Evolutionary conservation across 371 early-diverging fungal genomes (phyloP), one percentile per base, ranked within the genome.

Genomic region (Syncephalis plumigaleata): DNA sequence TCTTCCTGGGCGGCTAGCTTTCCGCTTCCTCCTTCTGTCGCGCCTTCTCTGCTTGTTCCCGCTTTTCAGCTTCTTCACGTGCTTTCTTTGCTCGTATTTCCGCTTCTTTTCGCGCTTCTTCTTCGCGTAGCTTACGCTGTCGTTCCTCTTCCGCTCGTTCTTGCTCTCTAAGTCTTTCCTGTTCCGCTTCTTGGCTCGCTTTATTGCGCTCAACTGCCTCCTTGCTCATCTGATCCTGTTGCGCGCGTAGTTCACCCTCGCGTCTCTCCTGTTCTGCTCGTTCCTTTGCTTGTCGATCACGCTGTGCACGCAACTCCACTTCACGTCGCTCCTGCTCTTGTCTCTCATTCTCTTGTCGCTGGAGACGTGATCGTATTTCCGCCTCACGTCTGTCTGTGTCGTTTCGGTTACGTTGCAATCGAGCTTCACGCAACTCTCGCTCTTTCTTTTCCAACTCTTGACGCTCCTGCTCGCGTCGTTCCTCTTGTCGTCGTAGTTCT

Each of bases 401-500:
- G 3, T 46, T 55, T n/a, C 50, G 48, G n/a, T 49, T 7, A 4
- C 39, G 53, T 44, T 31, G 38, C n/a, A 48, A 48, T 24, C 64
- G 54, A 13, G 53, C 62, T 43, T 65, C 64, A 16, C 60, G 60
- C 27, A 58, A 60, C 31, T 54, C 55, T 23, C 55, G 55, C 51
- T 67, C 64, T 18, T 58, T 52, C 49, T 64, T 51, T 44, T 57
- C 56, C 22, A 56, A 45, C 25, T 56, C 65, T n/a, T 55, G 50
- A 16, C 62, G 61, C 48, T 74, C 75, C 20, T 70, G 66, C 25
- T 75, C 75, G 26, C 68, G 68, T 5, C 63, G 64, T 55, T 74
- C 73, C 36, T 64, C 55, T 54, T 64, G 16, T 36, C 43, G 18
- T n/a, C 31, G 11, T 37, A 40, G 15, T 22, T 50, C 50, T 31